These are phyloP conservation scores for Annulohypoxylon maeteangense DNA, from an alignment of 495 filamentous ascomycete genomes.

Conservation along the genomic window DNA sequence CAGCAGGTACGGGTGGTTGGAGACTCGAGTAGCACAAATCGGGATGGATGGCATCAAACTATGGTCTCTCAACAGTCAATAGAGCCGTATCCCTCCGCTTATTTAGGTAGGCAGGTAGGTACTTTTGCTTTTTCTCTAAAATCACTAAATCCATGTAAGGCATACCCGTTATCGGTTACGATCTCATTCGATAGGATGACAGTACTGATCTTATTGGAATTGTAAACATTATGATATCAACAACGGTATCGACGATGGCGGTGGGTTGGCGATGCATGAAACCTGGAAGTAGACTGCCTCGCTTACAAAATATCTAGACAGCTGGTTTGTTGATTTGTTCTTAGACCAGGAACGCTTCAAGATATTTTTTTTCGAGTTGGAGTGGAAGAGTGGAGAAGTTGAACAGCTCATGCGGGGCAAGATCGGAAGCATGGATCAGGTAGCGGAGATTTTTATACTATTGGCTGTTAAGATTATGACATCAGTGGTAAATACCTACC, in stretches of 20 bases:
- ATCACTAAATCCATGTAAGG: background rate
- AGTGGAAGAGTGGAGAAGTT: constrained; percentile 13
- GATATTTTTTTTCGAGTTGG: constrained; percentile 3
- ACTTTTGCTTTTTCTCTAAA: background rate
- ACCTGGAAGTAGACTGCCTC: background rate
- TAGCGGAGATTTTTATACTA: background rate
- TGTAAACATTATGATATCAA: background rate
- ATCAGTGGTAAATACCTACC: constrained; percentile 1
- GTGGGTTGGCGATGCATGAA: background rate
- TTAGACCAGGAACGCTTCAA: constrained; percentile 28
- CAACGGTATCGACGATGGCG: background rate
- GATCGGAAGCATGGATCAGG: constrained; percentile 18
- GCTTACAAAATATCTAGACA: constrained; percentile 1
- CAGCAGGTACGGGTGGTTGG: constrained; percentile 6
- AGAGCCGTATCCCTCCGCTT: too few species aligned
- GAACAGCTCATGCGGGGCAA: constrained; percentile 27
- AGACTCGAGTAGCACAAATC: constrained; percentile 12
- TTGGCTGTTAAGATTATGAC: constrained; percentile 28
- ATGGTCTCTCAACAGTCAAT: too few species aligned
- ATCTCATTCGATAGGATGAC: background rate
- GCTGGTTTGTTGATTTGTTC: background rate
- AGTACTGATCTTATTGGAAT: background rate
- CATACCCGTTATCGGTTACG: background rate
- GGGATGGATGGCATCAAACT: background rate
- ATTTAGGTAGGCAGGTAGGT: too few species aligned